Base-by-base conservation (phyloP, 2,329 filamentous ascomycete species). In the Colletotrichum tropicicola region DNA sequence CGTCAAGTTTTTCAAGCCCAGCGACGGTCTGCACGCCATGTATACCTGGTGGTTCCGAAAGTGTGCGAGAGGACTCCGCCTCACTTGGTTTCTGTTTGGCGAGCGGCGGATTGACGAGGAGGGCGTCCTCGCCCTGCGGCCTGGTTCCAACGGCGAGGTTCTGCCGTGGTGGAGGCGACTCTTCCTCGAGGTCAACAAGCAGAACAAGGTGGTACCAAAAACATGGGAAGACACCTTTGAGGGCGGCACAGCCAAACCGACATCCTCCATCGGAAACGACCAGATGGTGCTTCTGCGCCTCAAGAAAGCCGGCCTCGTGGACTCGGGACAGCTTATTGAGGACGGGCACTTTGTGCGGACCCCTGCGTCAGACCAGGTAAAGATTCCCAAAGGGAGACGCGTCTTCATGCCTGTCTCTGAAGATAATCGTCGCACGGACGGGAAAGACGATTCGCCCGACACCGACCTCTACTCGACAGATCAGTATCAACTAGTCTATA, bases 11-110 rank as follows among this genome's bases (percentile, higher is more conserved):
- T 91, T 97, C 78, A 92, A 92, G 74, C 94, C 95, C 2, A 93
- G 92, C 54, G 92, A 97, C 73, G 91, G 89, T 1, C 82, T 99
- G 3, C 92, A 97, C 70, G 83, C 86, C 58, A 91, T 98, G 83
- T 99, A 97, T 75, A 90, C 89, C 7, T 98, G 95, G 95, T 99
- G 96, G 93, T 97, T 99, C 80, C 90, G 91, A 70, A 89, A 87
- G 71, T 97, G 94, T 74, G 96, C 94, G 12, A 86, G 92, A 53
- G 81, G 85, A 41, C 82, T 99, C 55, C 88, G 95, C 21, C 83
- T 99, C 35, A 97, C 93, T 1, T 92, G 94, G 80, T 99, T 99
- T 76, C 87, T 99, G 43, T 98, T 99, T 73, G 93, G 92, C 13
- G 92, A 97, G 70, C 88, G 93, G 63, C 85, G 85, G 27, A 82